phyloP scores from a whole-genome alignment of 139 green algal species.

The Ostreobium quekettii region DNA sequence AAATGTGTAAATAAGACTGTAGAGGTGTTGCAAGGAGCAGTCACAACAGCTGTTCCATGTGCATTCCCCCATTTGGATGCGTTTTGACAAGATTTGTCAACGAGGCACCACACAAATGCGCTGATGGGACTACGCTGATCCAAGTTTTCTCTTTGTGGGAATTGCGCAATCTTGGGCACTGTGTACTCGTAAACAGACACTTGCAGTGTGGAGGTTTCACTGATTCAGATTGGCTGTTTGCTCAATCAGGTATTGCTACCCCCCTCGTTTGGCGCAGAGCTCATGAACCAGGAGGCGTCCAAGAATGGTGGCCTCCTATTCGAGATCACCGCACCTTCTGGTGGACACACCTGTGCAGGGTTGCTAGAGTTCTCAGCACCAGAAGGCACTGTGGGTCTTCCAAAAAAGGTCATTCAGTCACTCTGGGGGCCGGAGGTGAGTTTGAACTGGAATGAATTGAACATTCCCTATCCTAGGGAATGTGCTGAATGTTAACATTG shows the following conservation, averaged over 20 bases:
- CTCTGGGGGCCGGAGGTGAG: conserved; percentile 39
- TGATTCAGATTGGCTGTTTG: background rate
- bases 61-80: background rate
- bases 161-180: background rate
- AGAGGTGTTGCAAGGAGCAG: too few species aligned
- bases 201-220: conserved; percentile 1
- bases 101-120: background rate
- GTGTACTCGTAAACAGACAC: too few species aligned
- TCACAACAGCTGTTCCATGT: too few species aligned
- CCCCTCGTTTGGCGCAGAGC: conserved; percentile 32
- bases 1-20: too few species aligned
- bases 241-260: conserved; percentile 53
- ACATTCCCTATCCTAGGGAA: too few species aligned
- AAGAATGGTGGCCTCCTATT: conserved; percentile 74
- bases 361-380: conserved; percentile 71
- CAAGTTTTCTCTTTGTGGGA: background rate
- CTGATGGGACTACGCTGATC: background rate
- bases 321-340: conserved; percentile 28
- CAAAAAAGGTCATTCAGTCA: conserved; percentile 48
- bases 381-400: conserved; percentile 55
- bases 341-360: conserved; percentile 22
- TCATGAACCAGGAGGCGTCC: conserved; percentile 61
- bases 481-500: too few species aligned
- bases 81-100: background rate
- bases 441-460: too few species aligned